A percentile compares a stretch with the other conserved stretches of the same genome.
Evolutionary conservation across 1,284 basidiomycete species (phyloP).

Genomic region (Fistulina hepatica): DNA sequence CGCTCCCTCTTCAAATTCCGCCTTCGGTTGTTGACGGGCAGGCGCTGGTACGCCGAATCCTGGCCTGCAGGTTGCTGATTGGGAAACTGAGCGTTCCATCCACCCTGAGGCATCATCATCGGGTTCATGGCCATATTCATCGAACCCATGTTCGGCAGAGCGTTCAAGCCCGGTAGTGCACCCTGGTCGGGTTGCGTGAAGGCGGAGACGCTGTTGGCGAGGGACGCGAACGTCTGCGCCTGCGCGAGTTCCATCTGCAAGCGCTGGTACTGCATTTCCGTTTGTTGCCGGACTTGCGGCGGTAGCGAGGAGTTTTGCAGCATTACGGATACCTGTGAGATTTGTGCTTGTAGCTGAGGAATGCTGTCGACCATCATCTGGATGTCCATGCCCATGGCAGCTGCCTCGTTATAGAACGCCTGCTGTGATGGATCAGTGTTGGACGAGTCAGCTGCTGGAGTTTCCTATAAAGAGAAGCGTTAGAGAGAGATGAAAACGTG

Average conservation of each 20-base stretch:
- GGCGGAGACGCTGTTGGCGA: not conserved
- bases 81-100: slow-evolving; percentile 31
- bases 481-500: not conserved
- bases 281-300: slow-evolving; percentile 58
- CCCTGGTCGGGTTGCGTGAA: too few relatives aligned
- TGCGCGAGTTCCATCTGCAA: slow-evolving; percentile 68
- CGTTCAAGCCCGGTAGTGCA: too few relatives aligned
- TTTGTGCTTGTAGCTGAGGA: slow-evolving; percentile 69
- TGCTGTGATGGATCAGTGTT: too few relatives aligned
- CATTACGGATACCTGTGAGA: slow-evolving; percentile 62
- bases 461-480: slow-evolving; percentile 1
- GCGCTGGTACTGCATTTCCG: slow-evolving; percentile 66
- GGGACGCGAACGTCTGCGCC: slow-evolving; percentile 52
- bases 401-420: slow-evolving; percentile 54
- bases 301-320: slow-evolving; percentile 67
- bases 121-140: not conserved
- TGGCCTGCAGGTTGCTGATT: too few relatives aligned
- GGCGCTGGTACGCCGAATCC: slow-evolving; percentile 75
- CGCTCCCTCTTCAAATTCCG: slow-evolving; percentile 67
- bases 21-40: slow-evolving; percentile 69
- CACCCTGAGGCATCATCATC: not conserved
- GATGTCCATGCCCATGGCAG: slow-evolving; percentile 52
- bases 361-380: slow-evolving; percentile 59
- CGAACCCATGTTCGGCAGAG: not conserved
- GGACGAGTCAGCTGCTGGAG: slow-evolving; percentile 15